Evolutionary conservation across 2,329 filamentous ascomycete species (phyloP).

Genomic region (Cordyceps cateniannulata): DNA sequence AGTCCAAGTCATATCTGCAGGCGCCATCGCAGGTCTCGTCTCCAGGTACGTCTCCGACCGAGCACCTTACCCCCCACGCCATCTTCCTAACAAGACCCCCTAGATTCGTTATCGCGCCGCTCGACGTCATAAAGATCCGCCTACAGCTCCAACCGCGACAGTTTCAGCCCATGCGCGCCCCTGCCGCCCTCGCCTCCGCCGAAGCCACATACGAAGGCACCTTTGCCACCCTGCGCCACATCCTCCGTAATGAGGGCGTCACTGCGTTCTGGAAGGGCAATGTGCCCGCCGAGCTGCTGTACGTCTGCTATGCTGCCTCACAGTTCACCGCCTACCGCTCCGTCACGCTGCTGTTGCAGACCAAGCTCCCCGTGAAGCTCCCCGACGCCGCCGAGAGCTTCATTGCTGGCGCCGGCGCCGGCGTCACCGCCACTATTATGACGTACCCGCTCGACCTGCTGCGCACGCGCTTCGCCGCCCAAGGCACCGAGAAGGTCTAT

Average conservation of each 20-base stretch:
- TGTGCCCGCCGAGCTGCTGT: slow-evolving; percentile 88
- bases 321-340: slow-evolving; percentile 89
- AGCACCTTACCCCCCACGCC: not conserved
- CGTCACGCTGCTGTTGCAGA: slow-evolving; percentile 59
- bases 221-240: slow-evolving; percentile 66
- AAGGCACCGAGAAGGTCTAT: slow-evolving; percentile 78
- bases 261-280: slow-evolving; percentile 96
- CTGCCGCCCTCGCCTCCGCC: slow-evolving; percentile 31
- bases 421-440: slow-evolving; percentile 69
- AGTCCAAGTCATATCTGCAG: slow-evolving; percentile 50
- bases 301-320: slow-evolving; percentile 80
- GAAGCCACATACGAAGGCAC: slow-evolving; percentile 63
- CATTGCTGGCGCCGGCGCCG: slow-evolving; percentile 73
- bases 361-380: slow-evolving; percentile 39
- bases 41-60: slow-evolving; percentile 56
- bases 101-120: slow-evolving; percentile 87
- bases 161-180: slow-evolving; percentile 60
- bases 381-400: slow-evolving; percentile 72
- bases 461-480: slow-evolving; percentile 89
- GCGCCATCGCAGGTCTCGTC: slow-evolving; percentile 69
- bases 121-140: slow-evolving; percentile 97
- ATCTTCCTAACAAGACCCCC: slow-evolving; percentile 12
- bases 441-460: slow-evolving; percentile 94
- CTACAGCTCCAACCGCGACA: slow-evolving; percentile 90
- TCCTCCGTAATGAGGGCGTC: slow-evolving; percentile 74